Percentiles rank a stretch among this genome's conserved stretches.
Conservation (phyloP, 2,329 filamentous ascomycete species). For the Cladobotryum mycophilum region DNA sequence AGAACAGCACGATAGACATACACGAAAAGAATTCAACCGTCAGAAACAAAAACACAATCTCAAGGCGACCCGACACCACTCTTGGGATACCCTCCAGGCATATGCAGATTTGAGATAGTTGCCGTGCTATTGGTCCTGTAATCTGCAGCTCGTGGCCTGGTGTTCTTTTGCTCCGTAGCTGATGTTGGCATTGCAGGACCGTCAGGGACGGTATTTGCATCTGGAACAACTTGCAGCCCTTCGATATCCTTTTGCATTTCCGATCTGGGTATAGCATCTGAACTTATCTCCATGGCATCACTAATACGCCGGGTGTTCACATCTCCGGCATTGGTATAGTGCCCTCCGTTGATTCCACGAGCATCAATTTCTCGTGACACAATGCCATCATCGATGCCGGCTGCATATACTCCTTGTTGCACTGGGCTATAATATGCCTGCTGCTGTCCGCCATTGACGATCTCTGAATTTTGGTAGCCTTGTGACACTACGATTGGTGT, state of each 20-base stretch:
- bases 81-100: slow-evolving; percentile 61
- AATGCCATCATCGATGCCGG: neutral
- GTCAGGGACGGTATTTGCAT: slow-evolving; percentile 14
- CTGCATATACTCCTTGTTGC: neutral
- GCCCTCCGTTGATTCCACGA: slow-evolving; percentile 9
- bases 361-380: neutral
- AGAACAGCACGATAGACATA: no score
- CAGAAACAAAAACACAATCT: slow-evolving; percentile 9
- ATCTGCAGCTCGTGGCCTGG: slow-evolving; percentile 19
- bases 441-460: neutral
- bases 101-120: slow-evolving; percentile 59
- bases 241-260: slow-evolving; percentile 18
- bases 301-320: slow-evolving; percentile 6
- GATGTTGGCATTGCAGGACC: slow-evolving; percentile 6
- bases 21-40: no score
- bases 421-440: neutral
- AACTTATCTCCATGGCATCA: slow-evolving; percentile 13
- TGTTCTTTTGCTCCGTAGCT: neutral
- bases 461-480: neutral
- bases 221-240: slow-evolving; percentile 14
- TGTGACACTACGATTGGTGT: slow-evolving; percentile 3
- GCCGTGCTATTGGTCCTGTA: slow-evolving; percentile 39
- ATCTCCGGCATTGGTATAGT: slow-evolving; percentile 11
- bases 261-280: slow-evolving; percentile 14
- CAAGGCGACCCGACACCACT: slow-evolving; percentile 33